phyloP scores from a whole-genome alignment of 1,284 basidiomycete genomes.

The Fomes fomentarius region DNA sequence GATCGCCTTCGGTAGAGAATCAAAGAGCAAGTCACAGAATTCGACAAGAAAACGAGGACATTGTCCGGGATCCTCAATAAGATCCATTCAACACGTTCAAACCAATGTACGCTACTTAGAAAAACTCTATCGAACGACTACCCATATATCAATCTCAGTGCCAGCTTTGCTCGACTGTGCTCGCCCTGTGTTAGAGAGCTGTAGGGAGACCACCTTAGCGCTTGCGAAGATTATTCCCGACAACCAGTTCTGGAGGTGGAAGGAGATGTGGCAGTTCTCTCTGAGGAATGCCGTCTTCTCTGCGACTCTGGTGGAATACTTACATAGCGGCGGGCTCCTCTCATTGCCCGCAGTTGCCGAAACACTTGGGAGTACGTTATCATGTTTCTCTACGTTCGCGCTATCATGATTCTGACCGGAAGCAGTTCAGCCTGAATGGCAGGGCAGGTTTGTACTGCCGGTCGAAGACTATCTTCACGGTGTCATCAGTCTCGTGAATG shows the following conservation, averaged over 20 bases:
- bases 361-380: conserved; percentile 67
- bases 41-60: conserved; percentile 73
- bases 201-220: conserved; percentile 50
- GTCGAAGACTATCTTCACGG: conserved; percentile 89
- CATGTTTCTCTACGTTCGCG: neutral
- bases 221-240: conserved; percentile 62
- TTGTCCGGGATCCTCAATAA: conserved; percentile 72
- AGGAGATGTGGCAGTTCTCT: conserved; percentile 75
- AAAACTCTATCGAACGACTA: too few relatives aligned
- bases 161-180: conserved; percentile 60
- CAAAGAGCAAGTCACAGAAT: conserved; percentile 68
- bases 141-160: conserved; percentile 43
- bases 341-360: conserved; percentile 55
- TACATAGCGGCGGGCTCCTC: conserved; percentile 62
- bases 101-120: conserved; percentile 50
- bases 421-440: conserved; percentile 72
- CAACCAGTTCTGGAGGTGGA: conserved; percentile 83
- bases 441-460: conserved; percentile 64
- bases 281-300: conserved; percentile 68
- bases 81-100: conserved; percentile 72
- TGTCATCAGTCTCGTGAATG: conserved; percentile 79
- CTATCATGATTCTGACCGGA: neutral
- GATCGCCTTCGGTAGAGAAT: conserved; percentile 71
- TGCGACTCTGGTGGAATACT: conserved; percentile 67
- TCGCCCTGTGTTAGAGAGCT: conserved; percentile 56